Conservation (phyloP, 2,329 filamentous ascomycete species). For the Amauroascus niger region DNA sequence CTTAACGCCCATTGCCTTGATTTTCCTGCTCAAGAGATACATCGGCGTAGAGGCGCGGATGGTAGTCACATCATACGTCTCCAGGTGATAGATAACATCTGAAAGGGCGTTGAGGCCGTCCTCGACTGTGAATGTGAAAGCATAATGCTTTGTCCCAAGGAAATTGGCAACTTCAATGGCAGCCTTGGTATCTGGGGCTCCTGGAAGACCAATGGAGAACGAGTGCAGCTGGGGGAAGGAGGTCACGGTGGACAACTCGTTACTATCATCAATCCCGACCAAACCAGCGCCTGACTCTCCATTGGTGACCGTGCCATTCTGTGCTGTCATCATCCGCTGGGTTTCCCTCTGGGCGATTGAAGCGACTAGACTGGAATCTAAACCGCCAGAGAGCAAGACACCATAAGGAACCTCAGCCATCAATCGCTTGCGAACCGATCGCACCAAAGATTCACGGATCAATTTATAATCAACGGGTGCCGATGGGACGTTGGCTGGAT, state of each 20-base stretch:
- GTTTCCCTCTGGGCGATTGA: slow-evolving; percentile 94
- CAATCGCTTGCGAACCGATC: slow-evolving; percentile 84
- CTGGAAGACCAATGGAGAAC: slow-evolving; percentile 93
- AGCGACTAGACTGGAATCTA: slow-evolving; percentile 91
- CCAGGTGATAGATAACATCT: slow-evolving; percentile 95
- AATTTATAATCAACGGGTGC: slow-evolving; percentile 73
- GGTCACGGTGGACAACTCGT: slow-evolving; percentile 79
- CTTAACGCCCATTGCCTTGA: slow-evolving; percentile 99
- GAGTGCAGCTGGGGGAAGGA: slow-evolving; percentile 94
- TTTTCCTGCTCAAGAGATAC: slow-evolving; percentile 96
- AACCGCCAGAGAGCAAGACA: slow-evolving; percentile 84
- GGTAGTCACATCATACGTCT: slow-evolving; percentile 96
- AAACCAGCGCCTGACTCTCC: slow-evolving; percentile 44
- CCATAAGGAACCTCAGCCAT: slow-evolving; percentile 99
- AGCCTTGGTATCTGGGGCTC: slow-evolving; percentile 83
- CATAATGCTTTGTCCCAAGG: slow-evolving; percentile 94
- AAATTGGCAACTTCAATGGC: slow-evolving; percentile 91
- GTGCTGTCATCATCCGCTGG: slow-evolving; percentile 57
- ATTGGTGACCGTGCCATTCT: slow-evolving; percentile 38
- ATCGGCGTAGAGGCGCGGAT: slow-evolving; percentile 97
- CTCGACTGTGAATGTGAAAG: slow-evolving; percentile 96
- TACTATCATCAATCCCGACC: slow-evolving; percentile 88
- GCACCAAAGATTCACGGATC: slow-evolving; percentile 74
- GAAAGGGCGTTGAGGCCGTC: slow-evolving; percentile 93
- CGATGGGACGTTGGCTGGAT: slow-evolving; percentile 65